Percentiles rank a stretch among this genome's conserved stretches.
These are phyloP conservation scores for Coleophoma crateriformis DNA, from an alignment of 2,329 filamentous ascomycete genomes.

Conservation along the genomic window DNA sequence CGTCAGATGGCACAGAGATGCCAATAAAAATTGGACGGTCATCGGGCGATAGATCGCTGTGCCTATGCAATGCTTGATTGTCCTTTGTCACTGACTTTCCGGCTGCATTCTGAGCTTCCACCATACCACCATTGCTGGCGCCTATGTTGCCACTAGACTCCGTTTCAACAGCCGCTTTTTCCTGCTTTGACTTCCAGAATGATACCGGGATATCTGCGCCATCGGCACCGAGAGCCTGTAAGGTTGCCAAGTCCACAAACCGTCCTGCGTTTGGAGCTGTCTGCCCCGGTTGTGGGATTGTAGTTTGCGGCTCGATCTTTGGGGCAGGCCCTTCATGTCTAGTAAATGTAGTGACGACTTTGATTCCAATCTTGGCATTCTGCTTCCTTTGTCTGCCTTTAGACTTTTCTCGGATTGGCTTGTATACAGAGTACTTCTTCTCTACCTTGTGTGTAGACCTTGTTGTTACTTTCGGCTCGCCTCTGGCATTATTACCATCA, in stretches of 20 bases:
- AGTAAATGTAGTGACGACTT: constrained; percentile 64
- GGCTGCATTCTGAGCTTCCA: neutral
- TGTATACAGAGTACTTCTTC: constrained; percentile 26
- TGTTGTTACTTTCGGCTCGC: constrained; percentile 7
- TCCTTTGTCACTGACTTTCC: neutral
- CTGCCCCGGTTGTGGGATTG: constrained; percentile 1
- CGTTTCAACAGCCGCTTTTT: constrained; percentile 9
- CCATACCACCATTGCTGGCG: neutral
- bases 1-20: constrained; percentile 56
- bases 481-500: constrained; percentile 6
- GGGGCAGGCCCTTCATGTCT: constrained; percentile 37
- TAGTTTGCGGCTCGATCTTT: constrained; percentile 29
- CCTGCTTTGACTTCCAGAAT: constrained; percentile 24
- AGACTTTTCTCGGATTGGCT: constrained; percentile 42
- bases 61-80: constrained; percentile 1
- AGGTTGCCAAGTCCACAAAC: constrained; percentile 49
- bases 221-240: constrained; percentile 48
- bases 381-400: constrained; percentile 55
- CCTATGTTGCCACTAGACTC: neutral
- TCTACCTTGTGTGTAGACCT: constrained; percentile 11
- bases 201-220: constrained; percentile 10
- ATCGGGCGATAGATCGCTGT: constrained; percentile 55
- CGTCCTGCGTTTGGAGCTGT: constrained; percentile 11
- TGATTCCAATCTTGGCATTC: constrained; percentile 59
- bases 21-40: constrained; percentile 71